Base-by-base conservation (phyloP, 768 basidiomycete genomes). In the Pisolithus microcarpus region DNA sequence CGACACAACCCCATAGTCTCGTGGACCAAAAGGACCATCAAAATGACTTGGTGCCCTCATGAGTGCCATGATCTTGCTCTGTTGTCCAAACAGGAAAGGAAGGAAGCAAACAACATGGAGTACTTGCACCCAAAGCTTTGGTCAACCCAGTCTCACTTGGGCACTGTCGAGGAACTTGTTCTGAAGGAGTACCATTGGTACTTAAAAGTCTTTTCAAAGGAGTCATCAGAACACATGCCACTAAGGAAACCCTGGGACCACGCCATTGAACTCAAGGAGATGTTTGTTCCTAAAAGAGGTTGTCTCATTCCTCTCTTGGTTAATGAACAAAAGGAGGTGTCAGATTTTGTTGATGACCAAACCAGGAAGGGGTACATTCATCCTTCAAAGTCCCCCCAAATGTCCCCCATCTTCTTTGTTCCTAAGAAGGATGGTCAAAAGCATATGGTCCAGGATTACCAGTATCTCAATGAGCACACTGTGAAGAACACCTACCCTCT, bases 1-100 rank as follows among this genome's bases (percentile, higher is more conserved):
- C 23, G 61, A 26, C 61, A 64, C 43, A 43, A 43, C 21, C 63
- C 61, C 7, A 57, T 61, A 21, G 55, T 64, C 16, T 38, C 61
- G 43, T 64, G 55, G 56, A 24, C 5, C 23, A 2, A 45, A 48
- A 28, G n/a, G n/a, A 57, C 57, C 30, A 54, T 53, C 6, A 53
- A 58, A 21, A 46, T 63, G 46, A 50, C 56, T 3, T 34, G 7
- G 1, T 43, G 42, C 23, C 42, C 42, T 11, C 10, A 11, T 1
- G 42, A 43, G 21, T 43, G 42, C 10, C 7, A 43, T 10, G 21
- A 43, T 10, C 10, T 42, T 16, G 5, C 2, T 23, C 21, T 19
- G 6, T 7, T 2, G 5, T 8, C 10, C 2, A 24, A 10, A 43
- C 5, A 9, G 8, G 19, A 38, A 16, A 19, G 38, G 7, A 7